Evolutionary conservation across 2,329 filamentous ascomycete genomes (phyloP).

Genomic region (Triangularia verruculosa): DNA sequence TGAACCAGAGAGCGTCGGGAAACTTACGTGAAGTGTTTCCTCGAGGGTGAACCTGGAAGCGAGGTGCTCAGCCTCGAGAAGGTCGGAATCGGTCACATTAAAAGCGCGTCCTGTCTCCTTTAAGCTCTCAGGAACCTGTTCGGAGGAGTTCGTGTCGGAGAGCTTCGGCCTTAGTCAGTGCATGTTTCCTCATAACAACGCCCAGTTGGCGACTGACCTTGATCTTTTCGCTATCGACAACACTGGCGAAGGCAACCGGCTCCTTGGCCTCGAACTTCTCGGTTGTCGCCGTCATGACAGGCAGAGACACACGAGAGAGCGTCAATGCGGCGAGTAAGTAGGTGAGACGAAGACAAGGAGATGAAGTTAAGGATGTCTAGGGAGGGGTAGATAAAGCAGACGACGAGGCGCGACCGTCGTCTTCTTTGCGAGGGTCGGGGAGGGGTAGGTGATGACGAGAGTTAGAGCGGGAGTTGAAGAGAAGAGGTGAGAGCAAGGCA

Average conservation of each 20-base stretch:
- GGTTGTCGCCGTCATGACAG: conserved; percentile 9
- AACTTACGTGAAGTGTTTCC: conserved; percentile 19
- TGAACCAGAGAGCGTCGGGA: not conserved
- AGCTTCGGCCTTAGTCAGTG: conserved; percentile 1
- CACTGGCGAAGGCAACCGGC: not conserved
- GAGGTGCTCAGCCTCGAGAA: conserved; percentile 22
- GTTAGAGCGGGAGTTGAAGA: not conserved
- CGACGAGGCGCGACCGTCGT: not conserved
- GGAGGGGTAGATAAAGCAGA: not conserved
- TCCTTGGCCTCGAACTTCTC: conserved; percentile 13
- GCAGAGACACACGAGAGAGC: not conserved
- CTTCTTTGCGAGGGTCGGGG: not conserved
- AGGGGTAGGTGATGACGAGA: not conserved
- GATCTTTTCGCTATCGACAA: conserved; percentile 9
- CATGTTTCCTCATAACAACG: not conserved
- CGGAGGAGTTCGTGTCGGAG: not conserved
- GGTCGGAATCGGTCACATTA: conserved; percentile 22
- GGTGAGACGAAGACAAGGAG: not conserved
- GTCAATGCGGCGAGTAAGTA: not conserved
- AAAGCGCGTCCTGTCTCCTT: conserved; percentile 8
- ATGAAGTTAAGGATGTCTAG: not conserved
- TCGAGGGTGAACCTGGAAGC: conserved; percentile 23
- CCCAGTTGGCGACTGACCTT: not conserved
- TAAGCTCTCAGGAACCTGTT: not conserved
- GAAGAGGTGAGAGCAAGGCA: too few species aligned